These are phyloP conservation scores for Nannizzia gypsea DNA, from an alignment of 2,329 filamentous ascomycete genomes.

Conservation along the genomic window DNA sequence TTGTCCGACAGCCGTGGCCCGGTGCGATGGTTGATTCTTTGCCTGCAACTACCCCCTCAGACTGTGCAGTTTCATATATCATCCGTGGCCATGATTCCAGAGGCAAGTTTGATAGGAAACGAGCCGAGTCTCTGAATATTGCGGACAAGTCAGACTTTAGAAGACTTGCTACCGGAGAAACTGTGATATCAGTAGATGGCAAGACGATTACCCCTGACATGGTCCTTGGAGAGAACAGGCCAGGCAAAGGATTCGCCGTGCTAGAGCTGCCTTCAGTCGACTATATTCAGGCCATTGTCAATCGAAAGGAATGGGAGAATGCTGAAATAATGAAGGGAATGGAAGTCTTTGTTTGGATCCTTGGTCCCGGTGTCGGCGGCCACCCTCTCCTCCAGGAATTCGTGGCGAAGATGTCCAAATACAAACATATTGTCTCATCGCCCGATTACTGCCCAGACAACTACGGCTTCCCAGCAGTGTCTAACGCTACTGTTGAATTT, in stretches of 20 bases:
- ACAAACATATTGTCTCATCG: slow-evolving; percentile 69
- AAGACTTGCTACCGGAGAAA: slow-evolving; percentile 50
- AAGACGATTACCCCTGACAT: slow-evolving; percentile 68
- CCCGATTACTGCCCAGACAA: slow-evolving; percentile 63
- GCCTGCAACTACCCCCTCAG: slow-evolving; percentile 55
- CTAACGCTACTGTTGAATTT: slow-evolving; percentile 56
- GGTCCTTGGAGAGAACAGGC: slow-evolving; percentile 58
- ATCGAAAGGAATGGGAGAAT: slow-evolving; percentile 60
- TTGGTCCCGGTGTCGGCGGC: slow-evolving; percentile 55
- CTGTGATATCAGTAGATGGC: slow-evolving; percentile 53
- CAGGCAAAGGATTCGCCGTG: slow-evolving; percentile 64
- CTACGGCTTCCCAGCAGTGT: slow-evolving; percentile 56
- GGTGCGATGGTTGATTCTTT: slow-evolving; percentile 52
- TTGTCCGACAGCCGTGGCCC: slow-evolving; percentile 69
- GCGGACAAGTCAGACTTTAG: slow-evolving; percentile 45
- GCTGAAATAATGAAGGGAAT: slow-evolving; percentile 55
- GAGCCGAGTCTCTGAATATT: slow-evolving; percentile 55
- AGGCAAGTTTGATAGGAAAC: slow-evolving; percentile 63
- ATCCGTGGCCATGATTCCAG: slow-evolving; percentile 63
- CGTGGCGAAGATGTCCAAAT: slow-evolving; percentile 47
- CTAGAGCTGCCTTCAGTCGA: slow-evolving; percentile 62
- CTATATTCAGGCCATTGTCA: slow-evolving; percentile 59
- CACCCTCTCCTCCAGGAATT: slow-evolving; percentile 57
- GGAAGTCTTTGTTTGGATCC: slow-evolving; percentile 64
- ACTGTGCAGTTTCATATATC: slow-evolving; percentile 72